Conservation (phyloP, 441 rosid species). For the Codiaeum variegatum region DNA sequence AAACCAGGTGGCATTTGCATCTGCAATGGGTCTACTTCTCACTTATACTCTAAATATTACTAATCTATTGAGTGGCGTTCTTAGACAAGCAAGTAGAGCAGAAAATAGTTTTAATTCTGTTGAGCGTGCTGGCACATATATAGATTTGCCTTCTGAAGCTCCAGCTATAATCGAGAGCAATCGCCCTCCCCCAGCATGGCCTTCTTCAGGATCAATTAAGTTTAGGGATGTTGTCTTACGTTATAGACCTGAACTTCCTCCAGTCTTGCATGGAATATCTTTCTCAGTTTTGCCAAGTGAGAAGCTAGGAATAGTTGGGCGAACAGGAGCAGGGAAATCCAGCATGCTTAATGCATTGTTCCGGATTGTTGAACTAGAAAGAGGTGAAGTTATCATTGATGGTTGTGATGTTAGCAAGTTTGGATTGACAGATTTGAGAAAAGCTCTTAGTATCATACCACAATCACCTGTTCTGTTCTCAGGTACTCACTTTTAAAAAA, state of each 20-base stretch:
- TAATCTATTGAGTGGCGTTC: conserved; percentile 62
- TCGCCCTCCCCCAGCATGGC: conserved; percentile 80
- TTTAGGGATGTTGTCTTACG: conserved; percentile 81
- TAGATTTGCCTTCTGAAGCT: conserved; percentile 89
- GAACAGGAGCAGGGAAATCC: conserved; percentile 98
- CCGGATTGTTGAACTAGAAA: conserved; percentile 83
- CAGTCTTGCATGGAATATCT: conserved; percentile 78
- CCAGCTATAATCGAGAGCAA: conserved; percentile 49
- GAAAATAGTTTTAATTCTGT: conserved; percentile 94
- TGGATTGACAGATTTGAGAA: conserved; percentile 79
- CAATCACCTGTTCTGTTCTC: conserved; percentile 98
- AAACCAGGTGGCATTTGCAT: conserved; percentile 65
- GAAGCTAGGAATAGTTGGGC: conserved; percentile 91
- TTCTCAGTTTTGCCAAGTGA: conserved; percentile 66
- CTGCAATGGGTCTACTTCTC: conserved; percentile 94
- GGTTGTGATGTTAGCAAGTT: conserved; percentile 59
- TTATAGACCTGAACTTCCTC: conserved; percentile 91
- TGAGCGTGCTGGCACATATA: conserved; percentile 82
- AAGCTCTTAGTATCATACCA: conserved; percentile 78
- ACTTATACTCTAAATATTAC: conserved; percentile 84
- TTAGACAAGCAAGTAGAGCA: conserved; percentile 84
- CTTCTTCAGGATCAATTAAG: conserved; percentile 63
- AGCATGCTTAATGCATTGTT: conserved; percentile 91
- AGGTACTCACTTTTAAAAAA: conserved; percentile 39
- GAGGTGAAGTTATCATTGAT: conserved; percentile 73